Percentiles rank a stretch among this genome's conserved stretches.
These are phyloP conservation scores for Trichoderma breve DNA, from an alignment of 2,329 filamentous ascomycete genomes.

Conservation along the genomic window DNA sequence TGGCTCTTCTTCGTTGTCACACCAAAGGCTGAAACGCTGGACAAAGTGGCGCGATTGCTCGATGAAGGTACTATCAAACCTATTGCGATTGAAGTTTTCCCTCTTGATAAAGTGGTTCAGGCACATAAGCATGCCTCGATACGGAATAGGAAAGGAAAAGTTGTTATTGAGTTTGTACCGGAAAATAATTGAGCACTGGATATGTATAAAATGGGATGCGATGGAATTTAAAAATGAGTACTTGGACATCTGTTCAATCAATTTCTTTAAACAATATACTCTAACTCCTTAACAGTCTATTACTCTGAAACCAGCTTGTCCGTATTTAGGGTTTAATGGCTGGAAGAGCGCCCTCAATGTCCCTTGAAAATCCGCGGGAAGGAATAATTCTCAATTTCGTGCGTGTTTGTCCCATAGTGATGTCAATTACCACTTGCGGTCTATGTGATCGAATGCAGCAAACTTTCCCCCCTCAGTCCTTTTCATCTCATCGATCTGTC, in stretches of 20 bases:
- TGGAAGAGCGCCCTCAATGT: too few relatives aligned
- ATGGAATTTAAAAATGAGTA: neutral
- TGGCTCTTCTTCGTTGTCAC: conserved; percentile 34
- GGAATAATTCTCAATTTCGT: too few relatives aligned
- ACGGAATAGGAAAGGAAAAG: conserved; percentile 28
- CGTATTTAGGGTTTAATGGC: too few relatives aligned
- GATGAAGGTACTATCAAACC: conserved; percentile 26
- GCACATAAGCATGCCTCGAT: conserved; percentile 29
- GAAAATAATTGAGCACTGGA: neutral
- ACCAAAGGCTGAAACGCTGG: conserved; percentile 24
- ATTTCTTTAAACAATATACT: neutral
- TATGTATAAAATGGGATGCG: neutral
- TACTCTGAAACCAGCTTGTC: too few relatives aligned
- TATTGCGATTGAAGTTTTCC: conserved; percentile 27
- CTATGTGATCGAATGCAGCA: neutral
- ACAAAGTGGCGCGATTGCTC: conserved; percentile 24
- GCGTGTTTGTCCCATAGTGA: neutral
- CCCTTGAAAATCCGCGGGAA: too few relatives aligned
- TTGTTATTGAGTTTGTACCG: conserved; percentile 29
- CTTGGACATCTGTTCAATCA: neutral
- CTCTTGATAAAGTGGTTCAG: conserved; percentile 25
- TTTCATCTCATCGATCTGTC: neutral
- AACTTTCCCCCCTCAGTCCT: neutral
- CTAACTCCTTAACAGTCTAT: neutral
- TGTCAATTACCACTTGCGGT: neutral